These are phyloP conservation scores for Phytophthora multivora DNA, from an alignment of 352 stramenopile genomes.

Conservation along the genomic window DNA sequence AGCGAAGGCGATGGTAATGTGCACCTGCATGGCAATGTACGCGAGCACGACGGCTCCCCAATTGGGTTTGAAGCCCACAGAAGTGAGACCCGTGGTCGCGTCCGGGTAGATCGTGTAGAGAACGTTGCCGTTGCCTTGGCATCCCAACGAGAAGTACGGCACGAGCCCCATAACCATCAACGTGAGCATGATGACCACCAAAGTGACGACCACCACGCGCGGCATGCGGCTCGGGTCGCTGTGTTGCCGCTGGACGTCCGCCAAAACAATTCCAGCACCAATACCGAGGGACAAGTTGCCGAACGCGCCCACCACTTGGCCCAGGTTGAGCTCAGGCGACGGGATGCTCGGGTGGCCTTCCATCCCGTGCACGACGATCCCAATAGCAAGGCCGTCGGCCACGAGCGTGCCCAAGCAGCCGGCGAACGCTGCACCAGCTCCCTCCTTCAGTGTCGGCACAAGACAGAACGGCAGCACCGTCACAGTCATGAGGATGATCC, in stretches of 20 bases:
- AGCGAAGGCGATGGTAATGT: slow-evolving; percentile 47
- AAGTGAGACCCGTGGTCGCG: slow-evolving; percentile 26
- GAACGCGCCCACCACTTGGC: slow-evolving; percentile 53
- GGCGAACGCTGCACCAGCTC: slow-evolving; percentile 48
- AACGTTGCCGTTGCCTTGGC: slow-evolving; percentile 37
- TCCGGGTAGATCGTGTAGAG: slow-evolving; percentile 32
- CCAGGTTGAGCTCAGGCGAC: slow-evolving; percentile 42
- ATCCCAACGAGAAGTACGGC: slow-evolving; percentile 41
- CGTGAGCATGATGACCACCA: slow-evolving; percentile 51
- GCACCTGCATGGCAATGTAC: slow-evolving; percentile 33
- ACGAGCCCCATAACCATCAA: slow-evolving; percentile 49
- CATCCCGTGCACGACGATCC: slow-evolving; percentile 55
- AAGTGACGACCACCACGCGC: slow-evolving; percentile 48
- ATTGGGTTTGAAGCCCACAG: slow-evolving; percentile 24
- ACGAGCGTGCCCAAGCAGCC: slow-evolving; percentile 59
- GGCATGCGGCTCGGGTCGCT: slow-evolving; percentile 32
- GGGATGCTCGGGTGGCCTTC: slow-evolving; percentile 46
- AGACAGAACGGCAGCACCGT: slow-evolving; percentile 46
- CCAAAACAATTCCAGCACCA: slow-evolving; percentile 36
- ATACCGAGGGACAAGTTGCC: slow-evolving; percentile 66
- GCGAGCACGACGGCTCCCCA: slow-evolving; percentile 32
- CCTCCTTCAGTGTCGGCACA: slow-evolving; percentile 47
- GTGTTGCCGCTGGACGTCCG: slow-evolving; percentile 30
- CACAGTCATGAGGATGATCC: slow-evolving; percentile 68
- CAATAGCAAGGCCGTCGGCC: slow-evolving; percentile 53